Evolutionary conservation across 257 asterid genomes (phyloP).

Genomic region (Schizonepeta tenuifolia): DNA sequence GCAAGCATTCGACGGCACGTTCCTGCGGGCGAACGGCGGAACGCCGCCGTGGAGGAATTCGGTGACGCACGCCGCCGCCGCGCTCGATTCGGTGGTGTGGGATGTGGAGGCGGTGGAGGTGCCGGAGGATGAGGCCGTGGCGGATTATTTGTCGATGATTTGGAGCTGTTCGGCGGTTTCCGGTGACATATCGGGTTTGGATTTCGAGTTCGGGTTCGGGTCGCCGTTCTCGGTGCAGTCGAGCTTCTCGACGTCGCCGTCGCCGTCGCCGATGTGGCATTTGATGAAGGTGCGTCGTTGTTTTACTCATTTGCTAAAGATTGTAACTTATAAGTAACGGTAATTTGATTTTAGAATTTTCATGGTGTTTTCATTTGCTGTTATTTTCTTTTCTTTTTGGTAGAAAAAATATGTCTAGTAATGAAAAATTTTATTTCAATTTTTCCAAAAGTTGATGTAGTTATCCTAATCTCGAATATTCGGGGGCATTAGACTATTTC

Average conservation of each 20-base stretch:
- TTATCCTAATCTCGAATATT: not conserved
- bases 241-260: not conserved
- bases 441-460: not conserved
- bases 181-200: constrained; percentile 66
- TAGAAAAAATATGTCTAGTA: not conserved
- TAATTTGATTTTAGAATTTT: not conserved
- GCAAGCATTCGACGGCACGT: constrained; percentile 56
- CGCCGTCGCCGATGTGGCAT: not conserved
- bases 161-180: constrained; percentile 75
- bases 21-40: constrained; percentile 85
- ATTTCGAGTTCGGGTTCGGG: constrained; percentile 52
- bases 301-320: not conserved
- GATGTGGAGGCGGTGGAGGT: constrained; percentile 69
- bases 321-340: not conserved
- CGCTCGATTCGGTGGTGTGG: constrained; percentile 76
- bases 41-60: constrained; percentile 93
- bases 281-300: constrained; percentile 2
- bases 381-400: too few species aligned
- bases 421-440: not conserved
- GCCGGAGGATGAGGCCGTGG: constrained; percentile 67
- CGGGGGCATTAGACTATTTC: too few species aligned
- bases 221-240: constrained; percentile 60
- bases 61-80: constrained; percentile 56
- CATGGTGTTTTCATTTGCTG: too few species aligned
- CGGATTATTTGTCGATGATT: constrained; percentile 66